phyloP scores from a whole-genome alignment of 352 stramenopile species.

The Pythium apleroticum region DNA sequence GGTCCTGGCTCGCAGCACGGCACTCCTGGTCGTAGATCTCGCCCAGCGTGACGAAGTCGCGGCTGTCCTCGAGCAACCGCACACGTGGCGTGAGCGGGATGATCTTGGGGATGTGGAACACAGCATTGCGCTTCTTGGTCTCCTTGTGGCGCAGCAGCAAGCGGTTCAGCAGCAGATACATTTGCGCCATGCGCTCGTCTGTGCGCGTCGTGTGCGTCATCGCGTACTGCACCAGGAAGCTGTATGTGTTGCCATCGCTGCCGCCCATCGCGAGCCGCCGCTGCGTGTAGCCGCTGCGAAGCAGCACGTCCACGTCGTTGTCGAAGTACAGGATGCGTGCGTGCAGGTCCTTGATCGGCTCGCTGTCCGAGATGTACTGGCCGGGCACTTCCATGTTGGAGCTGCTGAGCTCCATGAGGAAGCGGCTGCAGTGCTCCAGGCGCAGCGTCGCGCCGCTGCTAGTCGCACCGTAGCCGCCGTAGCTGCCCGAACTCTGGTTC shows the following conservation, averaged over 20 bases:
- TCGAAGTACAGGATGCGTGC: conserved; percentile 90
- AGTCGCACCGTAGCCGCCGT: background rate
- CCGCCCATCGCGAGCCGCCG: conserved; percentile 89
- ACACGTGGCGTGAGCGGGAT: conserved; percentile 92
- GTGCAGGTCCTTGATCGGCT: conserved; percentile 92
- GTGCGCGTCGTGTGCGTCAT: conserved; percentile 93
- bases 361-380: conserved; percentile 90
- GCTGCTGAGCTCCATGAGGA: conserved; percentile 86
- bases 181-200: conserved; percentile 94
- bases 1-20: conserved; percentile 63
- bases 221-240: conserved; percentile 92
- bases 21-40: conserved; percentile 88
- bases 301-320: conserved; percentile 78
- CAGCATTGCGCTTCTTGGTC: conserved; percentile 83
- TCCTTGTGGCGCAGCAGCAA: conserved; percentile 86
- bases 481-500: conserved; percentile 38
- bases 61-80: conserved; percentile 82
- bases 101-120: conserved; percentile 91
- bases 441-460: conserved; percentile 43
- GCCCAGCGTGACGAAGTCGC: conserved; percentile 81
- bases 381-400: conserved; percentile 90
- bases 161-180: conserved; percentile 90
- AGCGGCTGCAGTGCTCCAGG: conserved; percentile 87
- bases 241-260: conserved; percentile 87
- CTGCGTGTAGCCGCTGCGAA: conserved; percentile 90